phyloP scores from a whole-genome alignment of 805 yeast genomes.

The Kuraishia cidri region DNA sequence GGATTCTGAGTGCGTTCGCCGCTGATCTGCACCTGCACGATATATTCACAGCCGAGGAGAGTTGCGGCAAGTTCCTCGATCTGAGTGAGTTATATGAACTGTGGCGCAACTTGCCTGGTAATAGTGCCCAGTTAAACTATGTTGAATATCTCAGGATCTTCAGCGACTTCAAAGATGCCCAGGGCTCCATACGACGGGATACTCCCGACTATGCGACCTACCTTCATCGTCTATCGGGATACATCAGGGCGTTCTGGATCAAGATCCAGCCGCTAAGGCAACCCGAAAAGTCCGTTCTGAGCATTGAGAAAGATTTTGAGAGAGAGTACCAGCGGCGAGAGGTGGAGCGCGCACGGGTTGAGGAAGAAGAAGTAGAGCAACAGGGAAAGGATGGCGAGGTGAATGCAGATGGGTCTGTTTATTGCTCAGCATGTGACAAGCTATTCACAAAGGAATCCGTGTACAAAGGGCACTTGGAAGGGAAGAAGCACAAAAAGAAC shows the following conservation, averaged over 20 bases:
- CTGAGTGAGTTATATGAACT: conserved; percentile 37
- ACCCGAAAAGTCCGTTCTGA: conserved; percentile 19
- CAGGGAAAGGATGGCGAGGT: conserved; percentile 9
- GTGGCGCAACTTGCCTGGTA: conserved; percentile 40
- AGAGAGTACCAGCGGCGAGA: background rate
- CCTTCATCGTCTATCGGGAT: conserved; percentile 32
- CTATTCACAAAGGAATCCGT: conserved; percentile 56
- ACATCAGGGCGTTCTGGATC: conserved; percentile 37
- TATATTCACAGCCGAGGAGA: conserved; percentile 52
- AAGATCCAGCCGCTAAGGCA: conserved; percentile 41
- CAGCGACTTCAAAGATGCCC: conserved; percentile 11
- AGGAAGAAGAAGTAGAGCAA: conserved; percentile 8
- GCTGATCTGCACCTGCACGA: conserved; percentile 35
- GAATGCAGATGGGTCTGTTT: conserved; percentile 23
- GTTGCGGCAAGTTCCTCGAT: conserved; percentile 57
- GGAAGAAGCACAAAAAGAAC: conserved; percentile 67
- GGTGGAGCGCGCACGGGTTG: conserved; percentile 2
- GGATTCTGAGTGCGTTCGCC: conserved; percentile 41
- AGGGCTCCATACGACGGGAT: no score
- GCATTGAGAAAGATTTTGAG: conserved; percentile 12
- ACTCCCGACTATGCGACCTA: conserved; percentile 34
- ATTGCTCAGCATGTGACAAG: conserved; percentile 59
- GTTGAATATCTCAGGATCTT: conserved; percentile 34
- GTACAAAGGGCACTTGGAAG: conserved; percentile 57
- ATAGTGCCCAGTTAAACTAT: conserved; percentile 27